Base-by-base conservation (phyloP, 2,329 filamentous ascomycete genomes). In the Microdochium nivale region DNA sequence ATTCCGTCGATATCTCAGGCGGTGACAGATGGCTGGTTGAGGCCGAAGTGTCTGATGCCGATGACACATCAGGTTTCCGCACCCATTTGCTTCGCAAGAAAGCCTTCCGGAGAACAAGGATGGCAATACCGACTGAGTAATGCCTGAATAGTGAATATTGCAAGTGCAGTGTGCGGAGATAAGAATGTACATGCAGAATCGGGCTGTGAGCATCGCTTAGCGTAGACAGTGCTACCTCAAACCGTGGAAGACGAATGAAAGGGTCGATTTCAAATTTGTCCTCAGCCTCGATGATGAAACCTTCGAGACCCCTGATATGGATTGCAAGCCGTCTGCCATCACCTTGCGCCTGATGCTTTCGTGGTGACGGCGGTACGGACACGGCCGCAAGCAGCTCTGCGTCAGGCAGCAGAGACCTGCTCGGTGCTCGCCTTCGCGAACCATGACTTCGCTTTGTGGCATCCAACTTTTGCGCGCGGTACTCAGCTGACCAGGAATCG, bases 131-230 rank as follows among this genome's bases (percentile, higher is more conserved):
- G 25, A 95, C 78, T 0, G 91, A 87, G 63, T 96, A 99, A 64
- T 96, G 91, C 3, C 91, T 86, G 66, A 95, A 96, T 0, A 99
- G 78, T 0, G 95, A 99, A 64, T 97, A 97, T 49, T 95, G 87
- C 8, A 95, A 63, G 54, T 88, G 82, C 2, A 99, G 70, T 5
- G 87, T 89, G 58, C 87, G 86, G 21, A 94, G 79, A 50, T 87
- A 81, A 0, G 89, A 87, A 58, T 95, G 90, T 44, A 97, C 70
- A 63, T 97, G 90, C 62, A 96, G 88, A 5, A 96, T 77, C 0
- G 90, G 88, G 0, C 91, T 92, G 61, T 95, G 88, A 27, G 81
- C 81, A 66, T 99, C 94, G 57, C 88, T 95, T 3, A 84, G 77
- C 0, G 94, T 95, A 25, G 86, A 90, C 52, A 97, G 79, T 1